Conservation (phyloP, 2,329 filamentous ascomycete genomes). For the Neocatenulostroma microsporum region DNA sequence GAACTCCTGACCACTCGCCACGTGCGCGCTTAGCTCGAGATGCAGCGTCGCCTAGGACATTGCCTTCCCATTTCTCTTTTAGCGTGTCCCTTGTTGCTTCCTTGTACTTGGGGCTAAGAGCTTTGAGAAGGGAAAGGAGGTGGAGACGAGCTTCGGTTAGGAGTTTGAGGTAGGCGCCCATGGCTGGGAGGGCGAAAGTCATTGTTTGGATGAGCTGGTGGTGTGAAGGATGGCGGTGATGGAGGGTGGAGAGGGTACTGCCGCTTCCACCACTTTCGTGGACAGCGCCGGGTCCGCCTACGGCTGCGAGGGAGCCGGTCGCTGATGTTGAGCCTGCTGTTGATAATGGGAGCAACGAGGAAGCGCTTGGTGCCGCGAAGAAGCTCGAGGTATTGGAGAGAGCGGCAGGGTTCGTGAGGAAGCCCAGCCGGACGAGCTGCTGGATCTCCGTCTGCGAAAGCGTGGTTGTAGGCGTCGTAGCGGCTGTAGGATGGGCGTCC, state of each 20-base stretch:
- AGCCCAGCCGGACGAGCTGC: constrained; percentile 57
- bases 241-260: constrained; percentile 23
- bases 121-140: constrained; percentile 51
- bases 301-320: constrained; percentile 60
- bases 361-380: constrained; percentile 36
- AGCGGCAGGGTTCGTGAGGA: constrained; percentile 50
- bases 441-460: constrained; percentile 46
- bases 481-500: constrained; percentile 42
- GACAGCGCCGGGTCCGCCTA: constrained; percentile 60
- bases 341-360: constrained; percentile 39
- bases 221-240: constrained; percentile 14
- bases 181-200: constrained; percentile 58
- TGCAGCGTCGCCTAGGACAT: constrained; percentile 43
- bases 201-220: constrained; percentile 20
- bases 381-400: constrained; percentile 30
- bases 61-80: constrained; percentile 64
- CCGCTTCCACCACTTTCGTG: constrained; percentile 55
- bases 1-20: constrained; percentile 50
- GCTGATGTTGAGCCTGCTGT: constrained; percentile 55
- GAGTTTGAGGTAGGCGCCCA: constrained; percentile 60
- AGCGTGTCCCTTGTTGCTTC: constrained; percentile 57
- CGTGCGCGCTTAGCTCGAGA: constrained; percentile 45
- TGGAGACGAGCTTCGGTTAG: constrained; percentile 55
- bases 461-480: constrained; percentile 33
- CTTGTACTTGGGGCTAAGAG: constrained; percentile 48